Conservation (phyloP, 768 basidiomycete species). For the Podaxis pistillaris region DNA sequence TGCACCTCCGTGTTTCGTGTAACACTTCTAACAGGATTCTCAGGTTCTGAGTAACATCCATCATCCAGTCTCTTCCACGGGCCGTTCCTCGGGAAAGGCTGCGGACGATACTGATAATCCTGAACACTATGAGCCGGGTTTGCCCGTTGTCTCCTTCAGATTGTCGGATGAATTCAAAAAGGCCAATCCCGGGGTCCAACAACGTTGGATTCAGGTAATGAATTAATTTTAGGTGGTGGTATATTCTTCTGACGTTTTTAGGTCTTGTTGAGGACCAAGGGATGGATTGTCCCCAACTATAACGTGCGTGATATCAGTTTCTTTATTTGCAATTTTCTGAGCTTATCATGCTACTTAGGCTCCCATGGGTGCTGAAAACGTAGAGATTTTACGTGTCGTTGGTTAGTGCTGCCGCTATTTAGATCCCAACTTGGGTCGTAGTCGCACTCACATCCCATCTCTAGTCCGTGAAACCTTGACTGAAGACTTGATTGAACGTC, state of each 20-base stretch:
- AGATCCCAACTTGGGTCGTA: neutral
- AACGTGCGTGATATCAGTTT: conserved; percentile 26
- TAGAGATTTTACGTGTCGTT: conserved; percentile 61
- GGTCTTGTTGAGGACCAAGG: conserved; percentile 45
- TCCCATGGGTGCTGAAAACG: conserved; percentile 47
- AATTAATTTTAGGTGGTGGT: neutral
- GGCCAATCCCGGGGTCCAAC: conserved; percentile 52
- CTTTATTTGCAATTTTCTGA: neutral
- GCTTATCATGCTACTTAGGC: conserved; percentile 26
- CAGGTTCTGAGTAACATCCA: conserved; percentile 53
- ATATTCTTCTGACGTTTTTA: conserved; percentile 15
- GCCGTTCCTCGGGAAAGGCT: conserved; percentile 13
- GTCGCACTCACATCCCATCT: neutral
- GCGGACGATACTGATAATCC: conserved; percentile 34
- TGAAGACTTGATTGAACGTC: conserved; percentile 48
- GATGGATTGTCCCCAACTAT: conserved; percentile 67
- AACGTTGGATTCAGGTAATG: conserved; percentile 46
- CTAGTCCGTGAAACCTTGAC: conserved; percentile 52
- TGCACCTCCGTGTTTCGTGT: neutral
- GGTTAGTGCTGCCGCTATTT: neutral
- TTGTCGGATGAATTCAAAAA: conserved; percentile 51
- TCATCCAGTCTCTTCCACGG: conserved; percentile 26
- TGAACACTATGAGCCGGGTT: conserved; percentile 45
- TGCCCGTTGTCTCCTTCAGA: conserved; percentile 64
- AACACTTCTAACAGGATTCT: neutral